Percentiles rank a stretch among this genome's conserved stretches.
Conservation (phyloP, 2,329 filamentous ascomycete species). For the Allantophomopsis lycopodina region DNA sequence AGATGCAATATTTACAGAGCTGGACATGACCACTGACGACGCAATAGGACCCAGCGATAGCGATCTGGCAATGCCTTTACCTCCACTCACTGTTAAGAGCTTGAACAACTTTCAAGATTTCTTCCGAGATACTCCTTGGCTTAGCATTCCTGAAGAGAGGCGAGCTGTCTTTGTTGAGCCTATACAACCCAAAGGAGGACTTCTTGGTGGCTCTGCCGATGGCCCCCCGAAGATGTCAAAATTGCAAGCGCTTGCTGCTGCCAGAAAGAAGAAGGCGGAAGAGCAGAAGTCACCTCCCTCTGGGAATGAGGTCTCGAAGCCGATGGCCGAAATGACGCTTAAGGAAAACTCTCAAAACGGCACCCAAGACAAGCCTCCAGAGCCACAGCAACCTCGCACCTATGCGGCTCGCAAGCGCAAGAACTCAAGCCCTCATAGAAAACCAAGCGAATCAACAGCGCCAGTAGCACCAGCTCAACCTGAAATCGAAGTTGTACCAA, state of each 20-base stretch:
- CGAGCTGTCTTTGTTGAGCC: slow-evolving; percentile 51
- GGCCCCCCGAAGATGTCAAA: slow-evolving; percentile 68
- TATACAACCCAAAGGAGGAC: slow-evolving; percentile 43
- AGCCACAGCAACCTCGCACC: slow-evolving; percentile 4
- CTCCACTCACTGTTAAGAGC: slow-evolving; percentile 6
- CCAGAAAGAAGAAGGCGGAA: slow-evolving; percentile 69
- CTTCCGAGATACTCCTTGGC: slow-evolving; percentile 80
- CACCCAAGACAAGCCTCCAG: background rate
- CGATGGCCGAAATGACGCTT: slow-evolving; percentile 11
- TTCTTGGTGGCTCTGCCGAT: slow-evolving; percentile 65
- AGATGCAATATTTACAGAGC: no score
- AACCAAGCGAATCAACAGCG: slow-evolving; percentile 6
- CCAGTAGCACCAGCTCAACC: slow-evolving; percentile 1
- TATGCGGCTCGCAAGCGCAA: slow-evolving; percentile 18
- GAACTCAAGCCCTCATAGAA: slow-evolving; percentile 17
- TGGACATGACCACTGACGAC: background rate
- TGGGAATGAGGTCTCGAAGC: slow-evolving; percentile 10
- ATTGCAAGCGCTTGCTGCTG: slow-evolving; percentile 76
- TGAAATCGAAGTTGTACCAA: slow-evolving; percentile 3
- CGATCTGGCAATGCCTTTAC: background rate
- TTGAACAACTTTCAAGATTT: slow-evolving; percentile 40
- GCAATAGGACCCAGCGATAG: background rate
- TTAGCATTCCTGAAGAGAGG: slow-evolving; percentile 53
- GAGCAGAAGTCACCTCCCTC: slow-evolving; percentile 29
- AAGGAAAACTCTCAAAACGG: slow-evolving; percentile 1